Evolutionary conservation across 139 green algal genomes (phyloP), one percentile per base, ranked within the genome.

Genomic region (Chlamydomonas eustigma): DNA sequence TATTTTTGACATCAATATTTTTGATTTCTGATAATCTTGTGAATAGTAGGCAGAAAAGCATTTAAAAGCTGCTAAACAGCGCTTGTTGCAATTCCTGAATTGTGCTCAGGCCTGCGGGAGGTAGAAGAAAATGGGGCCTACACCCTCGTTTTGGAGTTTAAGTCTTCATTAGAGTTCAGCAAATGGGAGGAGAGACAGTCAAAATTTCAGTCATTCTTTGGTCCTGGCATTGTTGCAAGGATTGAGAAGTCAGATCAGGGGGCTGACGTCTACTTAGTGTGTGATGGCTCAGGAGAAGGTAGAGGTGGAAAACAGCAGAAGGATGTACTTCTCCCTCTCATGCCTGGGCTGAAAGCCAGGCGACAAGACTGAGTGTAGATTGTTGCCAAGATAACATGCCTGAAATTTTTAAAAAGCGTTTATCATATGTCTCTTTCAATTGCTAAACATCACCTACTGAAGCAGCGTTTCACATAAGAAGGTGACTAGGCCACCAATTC

Each of bases 201-300:
- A 51, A 97, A 97, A 82, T 89, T 97, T 68, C 78, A 94, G 82
- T 84, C 70, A 4, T 98, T 98, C 83, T 98, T 98, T 66, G 94
- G 94, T 1, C 94, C 94, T 39, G 93, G 92, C 63, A 89, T 98
- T 34, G 33, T 50, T 34, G 34, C 65, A 38, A 12, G 1, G 35
- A 8, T 78, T 3, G 30, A 34, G 36, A 68, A 78, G 65, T 71
- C 51, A 1, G 58, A 44, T 0, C 1, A 44, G 50, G 86, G 86
- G 52, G 79, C 90, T 70, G 93, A 98, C 24, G 86, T 97, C 66
- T 68, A 76, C 30, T 80, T 97, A 58, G 79, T 90, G 2, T 81
- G 64, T 39, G 93, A 97, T 76, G 94, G 93, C 77, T 89, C 50
- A 32, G 94, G 92, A 4, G 58, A 76, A 22, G 91, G 92, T 2